Percentiles rank a stretch among this genome's conserved stretches.
These are phyloP conservation scores for Magnolia kwangsiensis DNA, from an alignment of 164 flowering plant species.

Conservation along the genomic window DNA sequence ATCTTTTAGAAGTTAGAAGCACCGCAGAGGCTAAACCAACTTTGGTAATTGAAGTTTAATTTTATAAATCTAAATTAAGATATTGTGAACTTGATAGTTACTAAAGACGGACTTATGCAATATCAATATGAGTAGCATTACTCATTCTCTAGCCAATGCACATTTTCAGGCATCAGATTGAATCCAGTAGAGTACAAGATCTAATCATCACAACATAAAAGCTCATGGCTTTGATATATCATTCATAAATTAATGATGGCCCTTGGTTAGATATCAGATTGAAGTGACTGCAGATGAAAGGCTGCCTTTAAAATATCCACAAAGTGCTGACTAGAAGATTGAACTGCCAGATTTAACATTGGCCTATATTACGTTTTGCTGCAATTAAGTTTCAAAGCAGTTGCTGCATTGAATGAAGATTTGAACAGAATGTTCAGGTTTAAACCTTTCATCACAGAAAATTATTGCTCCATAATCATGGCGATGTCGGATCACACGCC, in stretches of 20 bases:
- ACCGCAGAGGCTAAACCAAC: neutral
- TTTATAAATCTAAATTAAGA: neutral
- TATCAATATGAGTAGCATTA: neutral
- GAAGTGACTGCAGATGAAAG: neutral
- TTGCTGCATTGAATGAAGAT: neutral
- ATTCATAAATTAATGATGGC: neutral
- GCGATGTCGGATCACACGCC: slow-evolving; percentile 97
- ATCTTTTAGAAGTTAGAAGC: neutral
- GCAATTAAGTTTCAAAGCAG: neutral
- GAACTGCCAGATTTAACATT: no score
- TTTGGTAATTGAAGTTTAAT: neutral
- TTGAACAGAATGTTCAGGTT: neutral
- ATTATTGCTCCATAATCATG: slow-evolving; percentile 96
- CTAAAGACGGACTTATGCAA: neutral
- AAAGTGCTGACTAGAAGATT: no score
- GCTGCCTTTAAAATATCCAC: no score
- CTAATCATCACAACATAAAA: neutral
- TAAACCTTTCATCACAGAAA: slow-evolving; percentile 93
- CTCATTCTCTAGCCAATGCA: neutral
- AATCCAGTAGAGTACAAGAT: neutral
- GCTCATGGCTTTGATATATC: neutral
- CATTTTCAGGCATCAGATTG: neutral
- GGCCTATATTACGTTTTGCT: no score
- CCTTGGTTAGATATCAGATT: neutral
- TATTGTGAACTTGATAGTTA: no score